phyloP scores from a whole-genome alignment of 2,329 filamentous ascomycete species.

The Emericellopsis atlantica region DNA sequence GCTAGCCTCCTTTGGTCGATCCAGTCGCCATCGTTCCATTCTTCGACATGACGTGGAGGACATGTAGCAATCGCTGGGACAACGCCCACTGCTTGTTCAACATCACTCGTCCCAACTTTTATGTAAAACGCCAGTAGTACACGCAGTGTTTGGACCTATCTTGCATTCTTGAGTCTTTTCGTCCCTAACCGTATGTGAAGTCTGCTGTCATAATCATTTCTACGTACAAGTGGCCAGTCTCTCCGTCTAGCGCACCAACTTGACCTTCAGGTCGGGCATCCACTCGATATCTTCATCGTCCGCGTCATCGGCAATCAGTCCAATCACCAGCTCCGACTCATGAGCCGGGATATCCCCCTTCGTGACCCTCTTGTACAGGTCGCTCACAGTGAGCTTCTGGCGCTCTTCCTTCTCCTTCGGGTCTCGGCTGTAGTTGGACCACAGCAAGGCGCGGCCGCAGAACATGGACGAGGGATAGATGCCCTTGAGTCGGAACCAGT shows the following conservation, averaged over 20 bases:
- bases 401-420: conserved; percentile 65
- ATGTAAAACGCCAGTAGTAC: neutral
- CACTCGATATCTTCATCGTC: conserved; percentile 91
- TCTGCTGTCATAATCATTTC: neutral
- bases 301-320: conserved; percentile 83
- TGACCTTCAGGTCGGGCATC: conserved; percentile 92
- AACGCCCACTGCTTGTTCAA: too few species aligned
- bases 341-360: conserved; percentile 86
- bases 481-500: conserved; percentile 69
- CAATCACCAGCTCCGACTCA: conserved; percentile 92
- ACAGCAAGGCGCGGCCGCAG: conserved; percentile 91
- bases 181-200: too few species aligned
- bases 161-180: too few species aligned
- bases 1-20: too few species aligned
- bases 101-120: too few species aligned
- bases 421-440: conserved; percentile 82
- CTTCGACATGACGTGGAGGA: too few species aligned
- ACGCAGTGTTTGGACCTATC: too few species aligned
- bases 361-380: conserved; percentile 77
- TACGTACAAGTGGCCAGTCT: neutral
- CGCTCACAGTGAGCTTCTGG: conserved; percentile 69
- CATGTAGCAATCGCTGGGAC: too few species aligned
- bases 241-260: conserved; percentile 27
- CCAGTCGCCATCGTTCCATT: too few species aligned
- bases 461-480: conserved; percentile 84